phyloP scores from a whole-genome alignment of 1,139 yeast species.

The Hansenula anomala region DNA sequence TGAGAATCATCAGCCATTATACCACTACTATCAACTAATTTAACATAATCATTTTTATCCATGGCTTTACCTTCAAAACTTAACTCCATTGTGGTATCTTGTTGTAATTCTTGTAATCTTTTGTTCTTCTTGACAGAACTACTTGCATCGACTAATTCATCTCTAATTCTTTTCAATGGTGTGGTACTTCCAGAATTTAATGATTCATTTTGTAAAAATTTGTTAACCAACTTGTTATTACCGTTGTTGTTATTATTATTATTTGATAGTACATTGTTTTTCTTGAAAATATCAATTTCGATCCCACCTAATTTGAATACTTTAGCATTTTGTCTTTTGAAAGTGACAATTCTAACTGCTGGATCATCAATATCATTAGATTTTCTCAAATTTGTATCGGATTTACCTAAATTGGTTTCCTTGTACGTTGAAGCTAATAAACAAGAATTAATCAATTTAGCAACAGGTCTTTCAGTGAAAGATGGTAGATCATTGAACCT shows the following conservation, averaged over 20 bases:
- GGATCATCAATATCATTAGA: constrained; percentile 10
- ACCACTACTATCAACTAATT: constrained; percentile 28
- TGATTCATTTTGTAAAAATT: constrained; percentile 13
- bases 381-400: neutral
- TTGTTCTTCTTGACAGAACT: constrained; percentile 23
- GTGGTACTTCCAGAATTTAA: constrained; percentile 4
- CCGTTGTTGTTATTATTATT: neutral
- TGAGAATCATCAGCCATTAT: constrained; percentile 14
- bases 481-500: constrained; percentile 13
- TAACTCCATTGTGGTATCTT: constrained; percentile 26
- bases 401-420: constrained; percentile 5
- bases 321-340: constrained; percentile 7
- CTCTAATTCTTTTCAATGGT: constrained; percentile 22
- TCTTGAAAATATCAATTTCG: constrained; percentile 10
- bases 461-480: constrained; percentile 9
- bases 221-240: constrained; percentile 11
- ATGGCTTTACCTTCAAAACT: constrained; percentile 39
- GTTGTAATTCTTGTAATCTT: constrained; percentile 14
- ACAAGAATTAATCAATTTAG: constrained; percentile 2
- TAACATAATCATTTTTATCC: constrained; percentile 34
- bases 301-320: constrained; percentile 10
- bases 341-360: constrained; percentile 8
- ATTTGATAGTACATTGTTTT: neutral
- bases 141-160: constrained; percentile 18
- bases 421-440: constrained; percentile 8